phyloP scores from a whole-genome alignment of 208 protist genomes.

The Trypanosoma rangeli region DNA sequence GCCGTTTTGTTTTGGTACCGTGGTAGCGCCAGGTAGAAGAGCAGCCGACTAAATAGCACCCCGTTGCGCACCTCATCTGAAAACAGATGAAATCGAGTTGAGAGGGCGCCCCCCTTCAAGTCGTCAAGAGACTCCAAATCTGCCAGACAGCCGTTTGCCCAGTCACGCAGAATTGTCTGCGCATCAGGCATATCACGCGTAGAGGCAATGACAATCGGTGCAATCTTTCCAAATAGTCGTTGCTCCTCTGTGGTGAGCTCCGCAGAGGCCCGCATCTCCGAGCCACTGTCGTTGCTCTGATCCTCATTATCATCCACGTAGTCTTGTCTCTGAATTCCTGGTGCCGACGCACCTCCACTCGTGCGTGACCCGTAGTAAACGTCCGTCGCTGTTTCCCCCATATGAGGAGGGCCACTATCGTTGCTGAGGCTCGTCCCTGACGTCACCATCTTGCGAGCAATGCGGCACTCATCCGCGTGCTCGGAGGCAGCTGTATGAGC shows the following conservation, averaged over 20 bases:
- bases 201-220: slow-evolving; percentile 76
- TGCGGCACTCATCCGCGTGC: slow-evolving; percentile 45
- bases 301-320: neutral
- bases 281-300: neutral
- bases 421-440: neutral
- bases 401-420: neutral
- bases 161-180: slow-evolving; percentile 80
- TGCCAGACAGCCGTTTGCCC: slow-evolving; percentile 85
- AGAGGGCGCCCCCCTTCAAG: slow-evolving; percentile 67
- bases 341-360: neutral
- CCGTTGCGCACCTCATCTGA: slow-evolving; percentile 83
- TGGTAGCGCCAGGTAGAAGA: slow-evolving; percentile 88
- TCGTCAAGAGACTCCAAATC: slow-evolving; percentile 84
- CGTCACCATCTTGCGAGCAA: slow-evolving; percentile 23
- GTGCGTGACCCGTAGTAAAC: neutral
- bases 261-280: neutral
- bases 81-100: slow-evolving; percentile 67
- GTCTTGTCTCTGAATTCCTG: neutral
- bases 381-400: neutral
- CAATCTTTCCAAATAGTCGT: slow-evolving; percentile 78
- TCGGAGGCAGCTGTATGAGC: slow-evolving; percentile 64
- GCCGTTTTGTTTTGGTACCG: slow-evolving; percentile 68
- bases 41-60: slow-evolving; percentile 76
- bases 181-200: slow-evolving; percentile 69
- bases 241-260: slow-evolving; percentile 49